Conservation (phyloP, 2,329 filamentous ascomycete species). For the Ceratocystis destructans region DNA sequence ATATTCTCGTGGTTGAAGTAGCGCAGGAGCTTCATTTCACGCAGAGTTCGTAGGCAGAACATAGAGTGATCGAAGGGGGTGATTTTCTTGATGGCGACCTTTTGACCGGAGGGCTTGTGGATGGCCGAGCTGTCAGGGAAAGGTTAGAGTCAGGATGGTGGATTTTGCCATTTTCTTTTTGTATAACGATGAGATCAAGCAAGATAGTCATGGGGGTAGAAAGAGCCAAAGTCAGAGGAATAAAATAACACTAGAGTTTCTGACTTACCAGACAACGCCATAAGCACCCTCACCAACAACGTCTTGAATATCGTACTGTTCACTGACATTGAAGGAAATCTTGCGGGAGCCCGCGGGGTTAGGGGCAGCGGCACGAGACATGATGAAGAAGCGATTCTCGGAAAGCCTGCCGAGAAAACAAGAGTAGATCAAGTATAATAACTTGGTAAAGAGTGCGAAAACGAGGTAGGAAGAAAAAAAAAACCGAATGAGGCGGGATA, state of each 20-base stretch:
- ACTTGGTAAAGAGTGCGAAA: slow-evolving; percentile 14
- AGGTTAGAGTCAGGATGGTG: not conserved
- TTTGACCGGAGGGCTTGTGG: slow-evolving; percentile 95
- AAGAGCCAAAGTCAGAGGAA: not conserved
- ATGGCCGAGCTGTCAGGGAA: slow-evolving; percentile 61
- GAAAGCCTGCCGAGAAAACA: slow-evolving; percentile 14
- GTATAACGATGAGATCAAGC: too few species aligned
- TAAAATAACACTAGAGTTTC: not conserved
- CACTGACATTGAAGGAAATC: slow-evolving; percentile 99
- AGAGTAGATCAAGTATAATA: not conserved
- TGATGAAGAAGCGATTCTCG: slow-evolving; percentile 23
- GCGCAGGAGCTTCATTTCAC: slow-evolving; percentile 96
- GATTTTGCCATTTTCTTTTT: too few species aligned
- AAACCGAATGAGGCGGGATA: slow-evolving; percentile 5
- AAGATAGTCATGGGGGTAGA: too few species aligned
- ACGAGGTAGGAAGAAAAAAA: slow-evolving; percentile 2
- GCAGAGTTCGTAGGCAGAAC: slow-evolving; percentile 91
- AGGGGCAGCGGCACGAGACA: slow-evolving; percentile 45
- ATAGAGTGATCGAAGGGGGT: slow-evolving; percentile 98
- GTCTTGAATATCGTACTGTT: slow-evolving; percentile 99
- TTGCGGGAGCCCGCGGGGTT: slow-evolving; percentile 60
- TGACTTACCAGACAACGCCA: slow-evolving; percentile 84
- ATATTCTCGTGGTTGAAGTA: slow-evolving; percentile 99
- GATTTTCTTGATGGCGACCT: slow-evolving; percentile 99
- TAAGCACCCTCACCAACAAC: slow-evolving; percentile 98